A percentile compares a stretch with the other conserved stretches of the same genome.
phyloP scores from a whole-genome alignment of 805 yeast genomes.

The Ogataea wickerhamii region DNA sequence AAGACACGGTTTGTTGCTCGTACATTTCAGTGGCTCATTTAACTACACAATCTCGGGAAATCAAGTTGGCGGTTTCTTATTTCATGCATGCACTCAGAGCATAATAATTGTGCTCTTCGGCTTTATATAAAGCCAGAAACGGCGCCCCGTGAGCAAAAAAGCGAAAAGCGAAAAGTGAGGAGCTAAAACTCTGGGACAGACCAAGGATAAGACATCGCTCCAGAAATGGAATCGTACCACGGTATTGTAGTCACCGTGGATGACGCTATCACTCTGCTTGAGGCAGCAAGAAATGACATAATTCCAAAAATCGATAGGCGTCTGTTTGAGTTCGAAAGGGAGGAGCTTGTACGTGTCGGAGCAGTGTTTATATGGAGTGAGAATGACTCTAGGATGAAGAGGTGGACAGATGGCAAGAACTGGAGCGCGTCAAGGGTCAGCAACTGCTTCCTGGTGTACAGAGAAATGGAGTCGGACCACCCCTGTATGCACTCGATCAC shows the following conservation, averaged over 20 bases:
- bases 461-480: constrained; percentile 50
- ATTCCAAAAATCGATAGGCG: constrained; percentile 60
- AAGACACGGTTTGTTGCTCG: too few species aligned
- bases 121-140: too few species aligned
- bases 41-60: too few species aligned
- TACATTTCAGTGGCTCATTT: too few species aligned
- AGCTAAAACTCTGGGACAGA: too few species aligned
- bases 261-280: constrained; percentile 64
- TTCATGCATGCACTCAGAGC: too few species aligned
- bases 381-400: constrained; percentile 61
- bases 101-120: too few species aligned
- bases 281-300: constrained; percentile 55
- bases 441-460: constrained; percentile 59
- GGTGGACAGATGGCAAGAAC: constrained; percentile 76
- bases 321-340: constrained; percentile 52
- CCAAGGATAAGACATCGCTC: too few species aligned
- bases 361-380: constrained; percentile 72
- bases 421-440: constrained; percentile 73
- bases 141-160: too few species aligned
- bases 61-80: too few species aligned
- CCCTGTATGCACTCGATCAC: constrained; percentile 30
- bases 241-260: constrained; percentile 55
- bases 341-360: constrained; percentile 48
- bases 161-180: too few species aligned
- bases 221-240: constrained; percentile 41